These are phyloP conservation scores for Fraxinus ornus DNA, from an alignment of 305 asterid genomes.

Conservation along the genomic window DNA sequence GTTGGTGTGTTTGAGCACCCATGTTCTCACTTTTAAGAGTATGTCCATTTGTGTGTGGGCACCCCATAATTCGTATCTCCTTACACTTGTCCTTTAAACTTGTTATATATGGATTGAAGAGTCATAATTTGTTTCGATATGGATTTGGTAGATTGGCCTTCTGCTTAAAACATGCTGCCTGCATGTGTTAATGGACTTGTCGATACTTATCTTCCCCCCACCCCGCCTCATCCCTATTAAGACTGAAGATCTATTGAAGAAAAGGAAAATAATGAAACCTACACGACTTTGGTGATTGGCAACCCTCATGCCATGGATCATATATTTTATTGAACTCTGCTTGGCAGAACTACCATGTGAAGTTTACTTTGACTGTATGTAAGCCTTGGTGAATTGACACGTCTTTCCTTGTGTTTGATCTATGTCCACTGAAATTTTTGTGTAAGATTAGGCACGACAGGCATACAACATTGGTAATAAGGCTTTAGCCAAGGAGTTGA, in stretches of 20 bases:
- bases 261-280: not conserved
- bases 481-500: conserved; percentile 89
- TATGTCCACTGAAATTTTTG: conserved; percentile 11
- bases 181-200: not conserved
- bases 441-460: conserved; percentile 71
- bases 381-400: not conserved
- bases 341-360: not conserved
- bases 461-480: conserved; percentile 84
- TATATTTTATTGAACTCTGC: not conserved
- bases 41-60: not conserved
- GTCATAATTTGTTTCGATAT: not conserved
- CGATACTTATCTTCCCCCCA: not conserved
- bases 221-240: not conserved
- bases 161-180: not conserved
- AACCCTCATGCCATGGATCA: not conserved
- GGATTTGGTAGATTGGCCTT: not conserved
- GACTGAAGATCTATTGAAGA: not conserved
- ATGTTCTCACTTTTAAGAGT: not conserved
- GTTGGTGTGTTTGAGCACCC: not conserved
- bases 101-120: not conserved
- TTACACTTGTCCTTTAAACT: not conserved
- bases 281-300: not conserved
- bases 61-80: not conserved
- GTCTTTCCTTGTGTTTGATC: conserved; percentile 1
- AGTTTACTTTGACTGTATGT: not conserved